A percentile compares a stretch with the other conserved stretches of the same genome.
These are phyloP conservation scores for Calocera viscosa DNA, from an alignment of 768 basidiomycete genomes.

Conservation along the genomic window DNA sequence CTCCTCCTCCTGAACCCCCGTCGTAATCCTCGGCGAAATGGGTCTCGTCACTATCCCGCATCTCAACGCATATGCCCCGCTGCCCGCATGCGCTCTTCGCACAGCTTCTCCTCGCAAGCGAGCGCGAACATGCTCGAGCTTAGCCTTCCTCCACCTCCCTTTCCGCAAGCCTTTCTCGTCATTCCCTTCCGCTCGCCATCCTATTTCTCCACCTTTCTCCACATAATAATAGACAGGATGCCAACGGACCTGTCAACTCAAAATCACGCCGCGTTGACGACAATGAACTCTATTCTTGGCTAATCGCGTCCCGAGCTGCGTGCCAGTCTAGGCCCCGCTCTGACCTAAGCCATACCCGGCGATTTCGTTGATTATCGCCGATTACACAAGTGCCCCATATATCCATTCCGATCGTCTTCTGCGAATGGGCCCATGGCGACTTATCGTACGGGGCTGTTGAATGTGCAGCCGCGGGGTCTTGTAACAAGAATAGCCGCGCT, in stretches of 20 bases:
- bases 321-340: neutral
- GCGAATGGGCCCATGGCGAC: neutral
- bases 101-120: too few species aligned
- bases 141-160: neutral
- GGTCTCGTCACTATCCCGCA: too few species aligned
- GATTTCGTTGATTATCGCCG: neutral
- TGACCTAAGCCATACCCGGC: neutral
- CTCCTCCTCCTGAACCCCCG: neutral
- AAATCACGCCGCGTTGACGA: neutral
- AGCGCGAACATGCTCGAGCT: neutral
- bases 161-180: neutral
- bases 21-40: neutral
- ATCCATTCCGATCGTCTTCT: neutral
- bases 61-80: too few species aligned
- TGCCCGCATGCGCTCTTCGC: neutral
- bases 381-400: neutral
- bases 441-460: neutral
- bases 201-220: neutral
- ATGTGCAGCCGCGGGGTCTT: neutral
- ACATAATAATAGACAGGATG: neutral
- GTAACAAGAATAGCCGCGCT: neutral
- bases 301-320: neutral
- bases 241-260: slow-evolving; percentile 8
- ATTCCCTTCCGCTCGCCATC: neutral
- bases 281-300: neutral